These are phyloP conservation scores for Melocanna baccifera DNA, from an alignment of 176 grass and related monocot species.

Conservation along the genomic window DNA sequence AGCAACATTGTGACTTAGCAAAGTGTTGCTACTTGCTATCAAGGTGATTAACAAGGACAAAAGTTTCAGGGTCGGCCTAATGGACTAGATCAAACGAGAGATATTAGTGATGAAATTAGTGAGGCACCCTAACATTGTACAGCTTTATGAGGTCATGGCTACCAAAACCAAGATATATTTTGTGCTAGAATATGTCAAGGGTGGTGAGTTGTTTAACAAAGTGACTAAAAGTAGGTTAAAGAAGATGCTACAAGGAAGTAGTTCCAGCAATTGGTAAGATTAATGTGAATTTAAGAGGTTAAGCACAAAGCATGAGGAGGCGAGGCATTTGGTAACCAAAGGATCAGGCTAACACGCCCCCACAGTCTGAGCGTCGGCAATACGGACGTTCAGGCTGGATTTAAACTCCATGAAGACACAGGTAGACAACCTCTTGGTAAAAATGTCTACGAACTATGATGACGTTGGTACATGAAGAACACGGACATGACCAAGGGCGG, in stretches of 20 bases:
- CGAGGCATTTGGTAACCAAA: no score
- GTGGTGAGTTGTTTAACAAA: constrained; percentile 44
- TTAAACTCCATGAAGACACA: no score
- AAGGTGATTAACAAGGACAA: constrained; percentile 43
- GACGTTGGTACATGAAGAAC: no score
- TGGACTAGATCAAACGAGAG: constrained; percentile 45
- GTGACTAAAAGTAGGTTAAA: constrained; percentile 37
- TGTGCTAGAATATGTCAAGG: constrained; percentile 40
- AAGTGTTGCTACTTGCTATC: constrained; percentile 42
- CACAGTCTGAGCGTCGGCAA: no score
- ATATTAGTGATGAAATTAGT: constrained; percentile 36
- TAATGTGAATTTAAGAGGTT: no score
- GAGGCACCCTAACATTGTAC: constrained; percentile 30
- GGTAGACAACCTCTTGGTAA: no score
- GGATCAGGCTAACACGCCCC: no score
- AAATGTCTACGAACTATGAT: no score
- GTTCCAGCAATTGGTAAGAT: constrained; percentile 52
- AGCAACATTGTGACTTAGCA: constrained; percentile 19
- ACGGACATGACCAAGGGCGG: no score
- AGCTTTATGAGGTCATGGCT: constrained; percentile 52
- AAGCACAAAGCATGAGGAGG: no score
- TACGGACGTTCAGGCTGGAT: no score
- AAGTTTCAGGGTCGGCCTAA: constrained; percentile 38
- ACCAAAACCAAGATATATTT: constrained; percentile 47
- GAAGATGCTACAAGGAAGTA: constrained; percentile 42